phyloP scores from a whole-genome alignment of 169 alveolate species.

The Eimeria maxima region DNA sequence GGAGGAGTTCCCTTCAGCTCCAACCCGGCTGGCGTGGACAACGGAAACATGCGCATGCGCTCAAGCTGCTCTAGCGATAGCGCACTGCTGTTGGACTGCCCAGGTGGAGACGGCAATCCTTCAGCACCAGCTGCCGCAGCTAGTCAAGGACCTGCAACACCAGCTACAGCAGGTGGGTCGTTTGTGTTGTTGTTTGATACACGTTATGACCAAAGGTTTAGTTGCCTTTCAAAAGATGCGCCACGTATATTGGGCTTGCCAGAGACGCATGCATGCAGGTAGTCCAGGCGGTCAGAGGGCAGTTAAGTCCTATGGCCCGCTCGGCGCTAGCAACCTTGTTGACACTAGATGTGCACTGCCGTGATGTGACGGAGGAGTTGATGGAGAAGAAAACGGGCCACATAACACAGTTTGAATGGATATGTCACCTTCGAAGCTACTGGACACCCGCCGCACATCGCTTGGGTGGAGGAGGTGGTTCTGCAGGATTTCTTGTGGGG shows the following conservation, averaged over 20 bases:
- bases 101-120: conserved; percentile 74
- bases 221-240: neutral
- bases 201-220: neutral
- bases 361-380: conserved; percentile 90
- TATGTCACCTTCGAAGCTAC: conserved; percentile 93
- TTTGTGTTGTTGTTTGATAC: neutral
- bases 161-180: conserved; percentile 60
- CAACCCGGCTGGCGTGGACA: conserved; percentile 53
- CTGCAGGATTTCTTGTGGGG: conserved; percentile 15
- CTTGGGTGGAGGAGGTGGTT: conserved; percentile 48
- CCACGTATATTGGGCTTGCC: neutral
- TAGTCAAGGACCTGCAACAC: conserved; percentile 66
- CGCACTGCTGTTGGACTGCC: conserved; percentile 76
- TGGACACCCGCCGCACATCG: conserved; percentile 84
- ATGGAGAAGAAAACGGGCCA: conserved; percentile 81
- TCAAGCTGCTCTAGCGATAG: conserved; percentile 77
- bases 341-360: conserved; percentile 92
- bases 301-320: conserved; percentile 86
- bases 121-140: conserved; percentile 78
- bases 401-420: conserved; percentile 94
- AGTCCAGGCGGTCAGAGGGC: conserved; percentile 89
- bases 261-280: conserved; percentile 70
- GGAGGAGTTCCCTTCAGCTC: conserved; percentile 71
- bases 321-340: conserved; percentile 89
- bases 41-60: conserved; percentile 60